Conservation (phyloP, 306 rosid genomes). For the Fragaria ananassa region DNA sequence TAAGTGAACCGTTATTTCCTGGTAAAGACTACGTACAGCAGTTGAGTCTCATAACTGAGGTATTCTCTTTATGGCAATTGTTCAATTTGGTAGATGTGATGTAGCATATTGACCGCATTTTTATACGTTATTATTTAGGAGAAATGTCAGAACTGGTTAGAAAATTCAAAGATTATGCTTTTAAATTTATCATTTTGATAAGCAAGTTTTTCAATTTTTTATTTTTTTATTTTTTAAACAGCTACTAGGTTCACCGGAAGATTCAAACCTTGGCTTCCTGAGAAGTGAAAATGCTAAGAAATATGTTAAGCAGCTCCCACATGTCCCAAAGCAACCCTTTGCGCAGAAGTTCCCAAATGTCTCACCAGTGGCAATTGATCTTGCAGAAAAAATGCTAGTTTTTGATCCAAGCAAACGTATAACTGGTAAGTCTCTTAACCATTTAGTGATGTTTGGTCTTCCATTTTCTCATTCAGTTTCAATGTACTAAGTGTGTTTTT, state of each 20-base stretch:
- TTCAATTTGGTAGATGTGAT: slow-evolving; percentile 2
- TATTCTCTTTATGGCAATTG: slow-evolving; percentile 14
- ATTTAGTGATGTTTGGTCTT: not conserved
- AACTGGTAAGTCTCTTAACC: slow-evolving; percentile 52
- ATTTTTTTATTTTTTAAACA: slow-evolving; percentile 17
- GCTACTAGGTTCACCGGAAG: slow-evolving; percentile 88
- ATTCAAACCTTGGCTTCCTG: slow-evolving; percentile 84
- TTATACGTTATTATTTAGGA: not conserved
- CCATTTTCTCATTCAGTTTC: slow-evolving; percentile 10
- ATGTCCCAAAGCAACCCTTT: slow-evolving; percentile 66
- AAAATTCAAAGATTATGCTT: not conserved
- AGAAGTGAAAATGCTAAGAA: slow-evolving; percentile 92
- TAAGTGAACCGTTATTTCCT: slow-evolving; percentile 66
- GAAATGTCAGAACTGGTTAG: not conserved
- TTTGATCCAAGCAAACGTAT: slow-evolving; percentile 91
- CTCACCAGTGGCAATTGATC: slow-evolving; percentile 77
- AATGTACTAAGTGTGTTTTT: slow-evolving; percentile 3
- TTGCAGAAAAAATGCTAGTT: slow-evolving; percentile 85
- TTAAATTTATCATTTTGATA: not conserved
- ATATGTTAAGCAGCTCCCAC: slow-evolving; percentile 86
- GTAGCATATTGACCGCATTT: not conserved
- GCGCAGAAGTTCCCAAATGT: slow-evolving; percentile 54
- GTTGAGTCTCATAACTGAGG: slow-evolving; percentile 62
- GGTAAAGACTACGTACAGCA: slow-evolving; percentile 76
- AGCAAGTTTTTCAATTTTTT: not conserved